phyloP scores from a whole-genome alignment of 176 grass and related monocot genomes.

The Ensete glaucum region DNA sequence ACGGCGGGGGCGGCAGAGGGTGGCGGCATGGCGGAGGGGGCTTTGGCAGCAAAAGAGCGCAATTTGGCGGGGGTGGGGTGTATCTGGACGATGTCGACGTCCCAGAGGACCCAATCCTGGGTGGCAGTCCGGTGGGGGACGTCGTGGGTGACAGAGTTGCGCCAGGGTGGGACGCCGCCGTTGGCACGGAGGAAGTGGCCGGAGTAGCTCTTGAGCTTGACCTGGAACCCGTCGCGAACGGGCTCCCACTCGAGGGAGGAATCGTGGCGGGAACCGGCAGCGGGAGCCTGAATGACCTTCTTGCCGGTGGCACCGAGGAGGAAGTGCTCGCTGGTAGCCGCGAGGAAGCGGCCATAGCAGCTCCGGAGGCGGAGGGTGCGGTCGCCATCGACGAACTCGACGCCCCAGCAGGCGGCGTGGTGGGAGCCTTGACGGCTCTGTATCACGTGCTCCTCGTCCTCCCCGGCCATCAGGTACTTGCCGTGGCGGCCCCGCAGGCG shows the following conservation, averaged over 20 bases:
- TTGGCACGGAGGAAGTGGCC: slow-evolving; percentile 77
- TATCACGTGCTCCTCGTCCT: slow-evolving; percentile 17
- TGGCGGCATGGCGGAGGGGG: too few relatives aligned
- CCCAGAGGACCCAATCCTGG: slow-evolving; percentile 78
- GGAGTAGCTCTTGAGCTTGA: slow-evolving; percentile 47
- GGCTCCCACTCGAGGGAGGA: slow-evolving; percentile 27
- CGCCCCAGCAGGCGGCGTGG: background rate
- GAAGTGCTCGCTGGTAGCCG: slow-evolving; percentile 9
- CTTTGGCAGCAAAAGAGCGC: background rate
- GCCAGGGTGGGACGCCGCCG: slow-evolving; percentile 46
- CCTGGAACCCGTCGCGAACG: slow-evolving; percentile 35
- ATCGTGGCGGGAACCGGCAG: background rate
- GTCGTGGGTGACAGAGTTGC: slow-evolving; percentile 74
- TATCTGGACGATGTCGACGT: slow-evolving; percentile 55
- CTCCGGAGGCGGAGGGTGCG: slow-evolving; percentile 3
- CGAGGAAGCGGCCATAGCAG: slow-evolving; percentile 14
- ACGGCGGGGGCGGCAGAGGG: background rate
- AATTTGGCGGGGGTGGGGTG: background rate
- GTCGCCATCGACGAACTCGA: background rate
- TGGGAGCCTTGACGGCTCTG: slow-evolving; percentile 12
- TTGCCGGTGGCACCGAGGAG: slow-evolving; percentile 17
- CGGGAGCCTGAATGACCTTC: slow-evolving; percentile 19
- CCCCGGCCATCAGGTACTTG: slow-evolving; percentile 20
- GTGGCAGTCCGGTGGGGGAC: slow-evolving; percentile 37
- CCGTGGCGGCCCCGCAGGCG: slow-evolving; percentile 21